Evolutionary conservation across 805 yeast genomes (phyloP), one percentile per base, ranked within the genome.

Genomic region (Ogataea degrootiae): DNA sequence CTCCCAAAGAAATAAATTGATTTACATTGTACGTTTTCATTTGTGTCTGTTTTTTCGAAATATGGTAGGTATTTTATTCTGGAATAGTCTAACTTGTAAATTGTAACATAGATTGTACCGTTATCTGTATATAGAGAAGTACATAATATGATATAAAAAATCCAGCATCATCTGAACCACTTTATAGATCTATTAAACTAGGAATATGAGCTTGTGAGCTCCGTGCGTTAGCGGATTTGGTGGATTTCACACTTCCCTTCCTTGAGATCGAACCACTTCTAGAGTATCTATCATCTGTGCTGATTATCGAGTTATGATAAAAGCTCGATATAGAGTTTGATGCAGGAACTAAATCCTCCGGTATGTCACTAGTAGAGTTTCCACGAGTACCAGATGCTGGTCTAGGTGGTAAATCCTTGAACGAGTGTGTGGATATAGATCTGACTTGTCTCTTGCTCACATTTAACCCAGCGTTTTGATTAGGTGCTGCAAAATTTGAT

Each of bases 341-440:
- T 4, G 48, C 36, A 6, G 51, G 51, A 34, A 48, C 44, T 12
- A 48, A 39, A 22, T 48, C 48, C 31, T 45, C 51, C 12, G 51
- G 48, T 22, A 48, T 31, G n/a, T 21, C 34, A 19, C 19, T 33
- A 6, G 37, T 17, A 6, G 31, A 36, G 14, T 22, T 26, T 9
- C 34, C 39, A 2, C 35, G 43, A n/a, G 15, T 6, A 22, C 29
- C 29, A 9, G 41, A 23, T 22, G 23, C n/a, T 21, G 29, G 12
- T 22, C 19, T 37, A 8, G 17, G 1, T 38, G 7, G 26, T 14
- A 37, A 17, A 16, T 11, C 21, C 38, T 17, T 11, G 5, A 7
- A 9, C 9, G 39, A 12, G 21, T 7, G 26, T 19, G 39, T 5
- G 8, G 15, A 14, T 14, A 15, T 9, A 6, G n/a, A 9, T 23